Evolutionary conservation across 192 early-diverging fungal genomes (phyloP).

Genomic region (Mortierella hygrophila): DNA sequence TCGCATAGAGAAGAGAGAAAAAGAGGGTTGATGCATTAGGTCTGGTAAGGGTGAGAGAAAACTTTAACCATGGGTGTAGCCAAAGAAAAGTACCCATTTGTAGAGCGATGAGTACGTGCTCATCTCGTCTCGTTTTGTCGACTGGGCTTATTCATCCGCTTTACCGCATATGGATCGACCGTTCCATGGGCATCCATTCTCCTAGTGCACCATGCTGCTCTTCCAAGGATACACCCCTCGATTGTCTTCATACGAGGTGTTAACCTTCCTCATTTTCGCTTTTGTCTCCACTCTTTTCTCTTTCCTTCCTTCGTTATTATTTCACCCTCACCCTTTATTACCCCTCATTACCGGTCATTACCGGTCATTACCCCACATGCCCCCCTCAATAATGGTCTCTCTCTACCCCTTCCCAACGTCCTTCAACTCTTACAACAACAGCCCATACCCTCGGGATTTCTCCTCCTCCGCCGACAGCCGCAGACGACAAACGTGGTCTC

Average conservation of each 20-base stretch:
- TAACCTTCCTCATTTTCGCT: background rate
- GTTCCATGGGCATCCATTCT: background rate
- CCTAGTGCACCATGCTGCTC: background rate
- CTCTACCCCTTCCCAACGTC: background rate
- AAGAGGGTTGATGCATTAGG: background rate
- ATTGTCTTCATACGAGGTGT: background rate
- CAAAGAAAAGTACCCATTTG: background rate
- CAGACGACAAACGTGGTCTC: background rate
- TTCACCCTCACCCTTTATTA: background rate
- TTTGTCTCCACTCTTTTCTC: background rate
- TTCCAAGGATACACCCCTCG: background rate
- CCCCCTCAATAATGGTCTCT: background rate
- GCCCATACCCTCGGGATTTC: background rate
- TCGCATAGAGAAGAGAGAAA: background rate
- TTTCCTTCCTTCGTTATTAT: background rate
- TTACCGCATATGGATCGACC: background rate
- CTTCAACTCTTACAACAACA: background rate
- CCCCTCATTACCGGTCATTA: background rate
- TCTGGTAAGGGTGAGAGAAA: background rate
- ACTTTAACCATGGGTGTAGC: background rate
- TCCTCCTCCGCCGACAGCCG: background rate
- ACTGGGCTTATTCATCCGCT: slow-evolving; percentile 10
- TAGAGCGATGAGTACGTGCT: background rate
- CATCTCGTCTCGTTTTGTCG: slow-evolving; percentile 11
- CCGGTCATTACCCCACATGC: background rate